A percentile compares a stretch with the other conserved stretches of the same genome.
phyloP scores from a whole-genome alignment of 768 basidiomycete species.

The Russula virescens region DNA sequence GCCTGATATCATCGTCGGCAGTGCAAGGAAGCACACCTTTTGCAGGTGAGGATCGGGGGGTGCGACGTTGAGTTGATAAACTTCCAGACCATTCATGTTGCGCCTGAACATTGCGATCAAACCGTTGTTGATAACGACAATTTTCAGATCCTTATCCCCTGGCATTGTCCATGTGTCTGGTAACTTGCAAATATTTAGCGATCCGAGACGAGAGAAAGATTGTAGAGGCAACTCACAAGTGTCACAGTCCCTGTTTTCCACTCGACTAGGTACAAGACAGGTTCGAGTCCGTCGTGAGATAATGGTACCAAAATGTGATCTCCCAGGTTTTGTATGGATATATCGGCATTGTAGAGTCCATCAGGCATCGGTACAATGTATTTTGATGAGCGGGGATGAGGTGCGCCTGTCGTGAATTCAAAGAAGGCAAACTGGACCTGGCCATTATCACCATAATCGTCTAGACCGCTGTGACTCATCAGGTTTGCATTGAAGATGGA shows the following conservation, averaged over 20 bases:
- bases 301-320: background rate
- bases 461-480: background rate
- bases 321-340: background rate
- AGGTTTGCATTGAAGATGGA: background rate
- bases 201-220: background rate
- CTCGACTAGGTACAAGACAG: constrained; percentile 5
- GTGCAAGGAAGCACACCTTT: background rate
- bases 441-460: background rate
- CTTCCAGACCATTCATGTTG: background rate
- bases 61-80: constrained; percentile 1
- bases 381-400: background rate
- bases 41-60: too few species aligned
- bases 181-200: background rate
- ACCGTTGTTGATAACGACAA: background rate
- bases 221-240: background rate
- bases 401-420: background rate
- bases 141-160: background rate
- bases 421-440: background rate
- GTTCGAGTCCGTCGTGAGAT: too few species aligned
- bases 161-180: background rate
- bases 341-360: background rate
- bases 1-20: background rate
- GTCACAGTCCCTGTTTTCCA: constrained; percentile 9
- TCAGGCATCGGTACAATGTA: background rate
- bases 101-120: background rate